Evolutionary conservation across 2,329 filamentous ascomycete genomes (phyloP).

Genomic region (Pleomassaria siparia): DNA sequence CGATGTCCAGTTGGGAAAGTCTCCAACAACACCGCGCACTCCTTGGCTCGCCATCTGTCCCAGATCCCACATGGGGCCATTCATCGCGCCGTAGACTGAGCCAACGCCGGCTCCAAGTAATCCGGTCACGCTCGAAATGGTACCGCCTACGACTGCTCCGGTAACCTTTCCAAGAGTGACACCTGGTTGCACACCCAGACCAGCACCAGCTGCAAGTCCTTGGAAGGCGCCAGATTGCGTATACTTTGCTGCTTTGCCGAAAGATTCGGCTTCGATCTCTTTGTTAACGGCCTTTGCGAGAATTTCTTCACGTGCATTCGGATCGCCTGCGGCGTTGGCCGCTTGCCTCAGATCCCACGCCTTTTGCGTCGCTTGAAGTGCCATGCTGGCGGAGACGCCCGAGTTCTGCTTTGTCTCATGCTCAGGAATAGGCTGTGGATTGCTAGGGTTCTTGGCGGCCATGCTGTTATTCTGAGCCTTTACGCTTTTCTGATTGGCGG

Average conservation of each 20-base stretch:
- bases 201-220: slow-evolving; percentile 43
- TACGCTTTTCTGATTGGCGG: neutral
- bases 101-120: slow-evolving; percentile 39
- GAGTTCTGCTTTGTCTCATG: slow-evolving; percentile 44
- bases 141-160: slow-evolving; percentile 38
- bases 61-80: slow-evolving; percentile 39
- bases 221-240: slow-evolving; percentile 43
- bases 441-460: no score
- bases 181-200: slow-evolving; percentile 40
- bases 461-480: no score
- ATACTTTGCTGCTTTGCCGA: slow-evolving; percentile 46
- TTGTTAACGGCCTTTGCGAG: slow-evolving; percentile 45
- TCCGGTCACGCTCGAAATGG: slow-evolving; percentile 36
- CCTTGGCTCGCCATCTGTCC: slow-evolving; percentile 41
- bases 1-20: slow-evolving; percentile 40
- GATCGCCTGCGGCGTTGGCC: slow-evolving; percentile 42
- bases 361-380: slow-evolving; percentile 41
- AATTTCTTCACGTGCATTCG: slow-evolving; percentile 42
- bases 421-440: slow-evolving; percentile 29
- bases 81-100: slow-evolving; percentile 39
- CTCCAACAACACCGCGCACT: slow-evolving; percentile 34
- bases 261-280: slow-evolving; percentile 45
- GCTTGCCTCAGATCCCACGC: slow-evolving; percentile 44
- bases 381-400: slow-evolving; percentile 40
- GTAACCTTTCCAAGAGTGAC: slow-evolving; percentile 39